phyloP scores from a whole-genome alignment of 2,329 filamentous ascomycete genomes.

The Chrysosporium keratinophilum region DNA sequence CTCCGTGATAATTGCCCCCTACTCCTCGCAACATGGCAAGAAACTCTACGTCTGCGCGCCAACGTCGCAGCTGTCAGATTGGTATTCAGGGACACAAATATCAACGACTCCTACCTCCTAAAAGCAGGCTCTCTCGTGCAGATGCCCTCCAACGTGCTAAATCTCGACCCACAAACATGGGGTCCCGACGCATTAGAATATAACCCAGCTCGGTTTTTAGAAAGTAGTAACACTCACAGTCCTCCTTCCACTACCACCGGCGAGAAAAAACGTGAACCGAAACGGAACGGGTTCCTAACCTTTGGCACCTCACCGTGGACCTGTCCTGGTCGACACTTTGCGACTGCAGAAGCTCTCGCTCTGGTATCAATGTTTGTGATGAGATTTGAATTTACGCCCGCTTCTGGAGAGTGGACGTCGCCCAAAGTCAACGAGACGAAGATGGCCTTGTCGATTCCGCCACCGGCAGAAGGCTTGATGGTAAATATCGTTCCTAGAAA shows the following conservation, averaged over 20 bases:
- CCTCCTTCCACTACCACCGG: not conserved
- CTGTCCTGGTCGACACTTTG: not conserved
- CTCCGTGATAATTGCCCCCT: not conserved
- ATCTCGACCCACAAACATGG: not conserved
- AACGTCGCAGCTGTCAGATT: not conserved
- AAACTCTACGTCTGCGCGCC: conserved; percentile 1
- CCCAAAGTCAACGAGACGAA: not conserved
- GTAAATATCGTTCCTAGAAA: not conserved
- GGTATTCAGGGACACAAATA: not conserved
- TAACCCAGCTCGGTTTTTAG: not conserved
- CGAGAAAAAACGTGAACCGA: not conserved
- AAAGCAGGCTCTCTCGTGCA: not conserved
- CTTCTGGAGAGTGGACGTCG: not conserved
- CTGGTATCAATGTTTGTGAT: not conserved
- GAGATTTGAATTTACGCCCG: not conserved
- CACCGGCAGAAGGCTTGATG: not conserved
- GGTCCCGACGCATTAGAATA: not conserved
- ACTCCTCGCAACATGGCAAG: not conserved
- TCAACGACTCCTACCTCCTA: conserved; percentile 1
- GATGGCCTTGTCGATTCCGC: not conserved
- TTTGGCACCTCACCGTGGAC: not conserved
- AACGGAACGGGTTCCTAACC: not conserved
- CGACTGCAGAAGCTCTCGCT: not conserved
- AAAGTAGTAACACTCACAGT: not conserved
- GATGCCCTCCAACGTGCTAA: not conserved